Evolutionary conservation across 805 yeast genomes (phyloP).

Genomic region (Schizosaccharomyces japonicus): DNA sequence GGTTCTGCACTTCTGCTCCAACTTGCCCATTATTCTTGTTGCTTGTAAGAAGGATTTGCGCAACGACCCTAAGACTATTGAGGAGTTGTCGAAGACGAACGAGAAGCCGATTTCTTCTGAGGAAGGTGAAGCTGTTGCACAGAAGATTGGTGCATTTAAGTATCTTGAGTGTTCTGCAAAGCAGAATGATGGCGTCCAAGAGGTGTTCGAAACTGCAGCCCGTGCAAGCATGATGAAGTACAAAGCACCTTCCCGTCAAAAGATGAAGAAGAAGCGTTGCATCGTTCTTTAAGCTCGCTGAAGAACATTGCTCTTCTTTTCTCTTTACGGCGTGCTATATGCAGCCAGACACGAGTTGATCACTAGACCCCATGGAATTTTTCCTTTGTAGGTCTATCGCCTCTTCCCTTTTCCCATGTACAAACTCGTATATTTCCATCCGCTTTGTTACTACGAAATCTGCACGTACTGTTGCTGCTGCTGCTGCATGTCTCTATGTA

Average conservation of each 20-base stretch:
- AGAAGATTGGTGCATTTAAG: slow-evolving; percentile 65
- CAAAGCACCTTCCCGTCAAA: slow-evolving; percentile 20
- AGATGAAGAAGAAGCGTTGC: slow-evolving; percentile 40
- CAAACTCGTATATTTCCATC: no score
- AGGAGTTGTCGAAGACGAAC: slow-evolving; percentile 46
- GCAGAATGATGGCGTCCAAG: slow-evolving; percentile 75
- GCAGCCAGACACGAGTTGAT: no score
- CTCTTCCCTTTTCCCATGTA: no score
- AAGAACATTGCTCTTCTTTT: no score
- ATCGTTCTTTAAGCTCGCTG: slow-evolving; percentile 32
- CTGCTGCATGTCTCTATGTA: no score
- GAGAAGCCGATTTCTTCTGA: slow-evolving; percentile 59
- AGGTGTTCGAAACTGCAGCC: slow-evolving; percentile 79
- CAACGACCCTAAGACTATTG: slow-evolving; percentile 55
- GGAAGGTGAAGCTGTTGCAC: slow-evolving; percentile 71
- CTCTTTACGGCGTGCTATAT: no score
- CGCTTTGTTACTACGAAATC: no score
- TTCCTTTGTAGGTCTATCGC: no score
- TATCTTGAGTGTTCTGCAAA: slow-evolving; percentile 85
- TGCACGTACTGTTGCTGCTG: no score
- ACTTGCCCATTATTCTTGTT: slow-evolving; percentile 75
- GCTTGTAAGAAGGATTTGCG: slow-evolving; percentile 83
- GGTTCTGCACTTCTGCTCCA: slow-evolving; percentile 80
- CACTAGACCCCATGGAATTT: no score
- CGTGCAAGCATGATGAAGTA: slow-evolving; percentile 50